Percentiles rank a stretch among this genome's conserved stretches.
Conservation (phyloP, 2,329 filamentous ascomycete species). For the Sporothrix pseudoabietina region DNA sequence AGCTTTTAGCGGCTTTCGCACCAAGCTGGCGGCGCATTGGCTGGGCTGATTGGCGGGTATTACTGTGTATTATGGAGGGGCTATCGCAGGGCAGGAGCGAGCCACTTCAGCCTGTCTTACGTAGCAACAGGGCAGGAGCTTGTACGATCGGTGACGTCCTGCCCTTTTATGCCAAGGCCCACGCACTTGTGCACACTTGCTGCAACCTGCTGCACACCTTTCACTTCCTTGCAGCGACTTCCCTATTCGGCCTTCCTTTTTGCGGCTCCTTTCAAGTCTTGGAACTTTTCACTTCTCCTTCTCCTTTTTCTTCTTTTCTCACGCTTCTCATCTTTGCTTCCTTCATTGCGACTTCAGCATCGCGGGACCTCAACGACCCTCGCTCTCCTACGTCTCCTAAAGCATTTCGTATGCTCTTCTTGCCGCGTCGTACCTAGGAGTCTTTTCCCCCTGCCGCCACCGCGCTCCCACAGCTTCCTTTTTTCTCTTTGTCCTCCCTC, state of each 20-base stretch:
- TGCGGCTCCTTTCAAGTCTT: background rate
- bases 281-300: background rate
- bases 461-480: background rate
- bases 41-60: background rate
- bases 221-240: background rate
- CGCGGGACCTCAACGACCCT: background rate
- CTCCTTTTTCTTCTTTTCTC: background rate
- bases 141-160: slow-evolving; percentile 8
- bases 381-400: background rate
- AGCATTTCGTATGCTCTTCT: background rate
- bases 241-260: background rate
- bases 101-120: slow-evolving; percentile 13
- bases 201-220: background rate
- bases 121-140: slow-evolving; percentile 4
- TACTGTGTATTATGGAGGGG: background rate
- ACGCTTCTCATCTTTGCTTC: background rate
- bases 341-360: background rate
- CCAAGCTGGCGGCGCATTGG: background rate
- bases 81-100: background rate
- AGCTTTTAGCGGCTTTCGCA: background rate
- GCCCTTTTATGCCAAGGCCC: slow-evolving; percentile 16
- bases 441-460: background rate
- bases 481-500: background rate
- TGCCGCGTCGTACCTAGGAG: background rate
- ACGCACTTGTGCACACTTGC: background rate